These are phyloP conservation scores for Pyricularia sp. DNA, from an alignment of 2,329 filamentous ascomycete species.

Conservation along the genomic window DNA sequence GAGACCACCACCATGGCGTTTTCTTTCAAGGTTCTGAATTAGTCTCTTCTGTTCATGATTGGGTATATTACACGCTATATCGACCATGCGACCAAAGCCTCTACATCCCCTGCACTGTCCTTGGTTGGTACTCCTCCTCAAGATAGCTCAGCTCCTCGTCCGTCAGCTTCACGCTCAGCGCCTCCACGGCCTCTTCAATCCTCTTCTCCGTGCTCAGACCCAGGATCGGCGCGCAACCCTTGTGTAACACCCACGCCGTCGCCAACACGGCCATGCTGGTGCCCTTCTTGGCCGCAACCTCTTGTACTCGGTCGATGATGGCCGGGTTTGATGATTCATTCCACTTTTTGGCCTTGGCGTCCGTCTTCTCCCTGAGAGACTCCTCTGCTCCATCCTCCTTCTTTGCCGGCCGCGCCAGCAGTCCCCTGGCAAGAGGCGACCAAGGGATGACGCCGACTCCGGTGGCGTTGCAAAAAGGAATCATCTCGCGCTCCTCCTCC, in stretches of 20 bases:
- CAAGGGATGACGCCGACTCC: conserved; percentile 23
- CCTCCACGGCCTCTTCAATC: conserved; percentile 40
- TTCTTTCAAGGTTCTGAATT: not conserved
- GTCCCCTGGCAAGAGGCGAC: conserved; percentile 19
- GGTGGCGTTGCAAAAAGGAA: conserved; percentile 21
- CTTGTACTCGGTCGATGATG: conserved; percentile 12
- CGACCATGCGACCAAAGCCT: too few relatives aligned
- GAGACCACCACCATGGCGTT: not conserved
- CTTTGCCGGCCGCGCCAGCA: conserved; percentile 15
- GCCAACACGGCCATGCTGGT: conserved; percentile 47
- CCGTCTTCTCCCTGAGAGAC: conserved; percentile 13
- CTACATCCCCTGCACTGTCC: conserved; percentile 19
- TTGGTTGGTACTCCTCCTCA: conserved; percentile 39
- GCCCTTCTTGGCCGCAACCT: conserved; percentile 25
- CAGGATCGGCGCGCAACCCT: conserved; percentile 37
- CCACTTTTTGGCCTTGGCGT: conserved; percentile 22
- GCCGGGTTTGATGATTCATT: conserved; percentile 28
- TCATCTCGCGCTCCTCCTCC: conserved; percentile 38
- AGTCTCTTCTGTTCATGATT: not conserved
- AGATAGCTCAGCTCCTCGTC: conserved; percentile 41
- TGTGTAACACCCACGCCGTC: conserved; percentile 40
- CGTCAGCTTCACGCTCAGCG: conserved; percentile 26
- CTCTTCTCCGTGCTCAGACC: conserved; percentile 37
- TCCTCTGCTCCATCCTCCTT: conserved; percentile 8
- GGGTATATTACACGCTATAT: not conserved